Evolutionary conservation across 75 land plant species (phyloP), one percentile per base, ranked within the genome.

Genomic region (Chamaecyparis obtusa): DNA sequence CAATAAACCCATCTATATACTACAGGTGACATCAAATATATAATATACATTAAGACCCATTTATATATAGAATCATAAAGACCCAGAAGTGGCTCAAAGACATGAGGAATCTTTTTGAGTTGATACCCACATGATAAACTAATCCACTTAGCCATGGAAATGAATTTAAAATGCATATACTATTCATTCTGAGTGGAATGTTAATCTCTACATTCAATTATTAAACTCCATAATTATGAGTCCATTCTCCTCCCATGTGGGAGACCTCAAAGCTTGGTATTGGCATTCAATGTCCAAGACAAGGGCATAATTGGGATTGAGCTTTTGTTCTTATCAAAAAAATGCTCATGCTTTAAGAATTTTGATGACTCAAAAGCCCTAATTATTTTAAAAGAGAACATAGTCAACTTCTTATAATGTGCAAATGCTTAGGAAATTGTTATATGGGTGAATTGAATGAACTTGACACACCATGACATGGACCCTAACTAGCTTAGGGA

Each of bases 291-390:
- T 60, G 88, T 87, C 77, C 90, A 48, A 46, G 86, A 90, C 93
- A 57, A 88, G 88, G 87, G 93, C 90, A 36, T 89, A 24, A 89
- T 85, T 19, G 87, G 90, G 60, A 88, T 87, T 44, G 88, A 88
- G 41, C 93, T 92, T 92, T 92, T 92, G 93, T 92, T 90, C 93
- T 91, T 90, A 84, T 92, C 92, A 48, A 91, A 88, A 87, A 49
- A 49, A 89, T 89, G 74, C 91, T 85, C 56, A 89, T 88, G 32
- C 90, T 87, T 83, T 90, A 86, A 85, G 88, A 88, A 89, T 88
- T 90, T 71, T 90, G 60, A 60, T 90, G 89, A 24, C 92, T 91
- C 83, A 90, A 89, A 64, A 91, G 90, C 14, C 92, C 90, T 13
- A 51, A 51, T 51, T 13, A 51, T 51, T 51, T 11, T 51, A 51